Percentiles rank a stretch among this genome's conserved stretches.
Evolutionary conservation across 495 filamentous ascomycete species (phyloP).

Genomic region (Gamarada debralockiae): DNA sequence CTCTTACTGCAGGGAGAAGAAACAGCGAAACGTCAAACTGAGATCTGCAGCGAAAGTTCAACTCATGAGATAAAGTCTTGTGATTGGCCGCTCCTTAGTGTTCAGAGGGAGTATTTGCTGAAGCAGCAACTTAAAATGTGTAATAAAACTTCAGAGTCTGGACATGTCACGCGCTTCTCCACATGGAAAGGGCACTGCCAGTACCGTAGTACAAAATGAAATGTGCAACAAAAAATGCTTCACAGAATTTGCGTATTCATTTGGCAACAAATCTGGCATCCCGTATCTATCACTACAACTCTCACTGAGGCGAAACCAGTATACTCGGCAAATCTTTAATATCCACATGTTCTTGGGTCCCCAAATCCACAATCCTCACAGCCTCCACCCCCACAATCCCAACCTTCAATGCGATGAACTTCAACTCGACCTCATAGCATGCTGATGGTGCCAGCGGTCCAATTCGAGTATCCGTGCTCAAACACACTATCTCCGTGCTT

Average conservation of each 20-base stretch:
- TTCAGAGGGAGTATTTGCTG: too few relatives aligned
- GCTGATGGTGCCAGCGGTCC: constrained; percentile 74
- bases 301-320: constrained; percentile 36
- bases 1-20: too few relatives aligned
- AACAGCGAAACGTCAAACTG: too few relatives aligned
- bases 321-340: constrained; percentile 77
- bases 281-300: background rate
- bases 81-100: too few relatives aligned
- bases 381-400: constrained; percentile 77
- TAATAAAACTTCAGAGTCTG: too few relatives aligned
- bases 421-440: constrained; percentile 75
- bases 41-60: too few relatives aligned
- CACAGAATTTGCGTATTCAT: background rate
- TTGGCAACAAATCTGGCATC: background rate
- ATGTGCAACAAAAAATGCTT: background rate
- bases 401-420: constrained; percentile 70
- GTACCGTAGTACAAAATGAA: too few relatives aligned
- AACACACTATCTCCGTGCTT: constrained; percentile 67
- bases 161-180: too few relatives aligned
- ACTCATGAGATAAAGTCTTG: too few relatives aligned
- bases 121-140: too few relatives aligned
- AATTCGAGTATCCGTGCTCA: constrained; percentile 79
- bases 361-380: constrained; percentile 78
- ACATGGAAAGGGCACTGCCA: too few relatives aligned
- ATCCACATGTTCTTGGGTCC: constrained; percentile 76